Percentiles rank a stretch among this genome's conserved stretches.
Conservation (phyloP, 257 asterid species). For the Galeopsis tetrahit region DNA sequence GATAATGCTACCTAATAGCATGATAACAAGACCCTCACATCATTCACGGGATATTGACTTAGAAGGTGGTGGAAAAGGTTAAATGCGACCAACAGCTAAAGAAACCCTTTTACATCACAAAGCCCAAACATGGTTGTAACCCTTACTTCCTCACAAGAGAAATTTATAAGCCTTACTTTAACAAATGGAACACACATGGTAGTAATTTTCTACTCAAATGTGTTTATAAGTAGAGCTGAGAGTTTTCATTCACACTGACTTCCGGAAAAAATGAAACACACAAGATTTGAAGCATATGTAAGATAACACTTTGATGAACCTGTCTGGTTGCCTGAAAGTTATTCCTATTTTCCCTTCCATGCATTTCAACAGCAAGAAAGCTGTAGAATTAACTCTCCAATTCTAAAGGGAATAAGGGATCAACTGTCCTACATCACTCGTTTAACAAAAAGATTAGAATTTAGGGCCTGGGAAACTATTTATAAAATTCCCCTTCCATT, state of each 20-base stretch:
- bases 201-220: constrained; percentile 9
- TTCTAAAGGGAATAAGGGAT: constrained; percentile 16
- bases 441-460: not conserved
- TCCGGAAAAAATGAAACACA: not conserved
- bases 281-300: not conserved
- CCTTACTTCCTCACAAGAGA: constrained; percentile 19
- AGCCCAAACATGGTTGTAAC: constrained; percentile 9
- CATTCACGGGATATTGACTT: constrained; percentile 2
- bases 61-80: constrained; percentile 15
- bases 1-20: constrained; percentile 4
- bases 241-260: constrained; percentile 4
- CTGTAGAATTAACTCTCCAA: constrained; percentile 17
- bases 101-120: constrained; percentile 1
- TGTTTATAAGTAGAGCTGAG: not conserved
- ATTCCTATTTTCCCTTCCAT: not conserved
- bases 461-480: not conserved
- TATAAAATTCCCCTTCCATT: not conserved
- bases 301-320: not conserved
- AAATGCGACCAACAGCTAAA: constrained; percentile 14
- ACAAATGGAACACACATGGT: constrained; percentile 8
- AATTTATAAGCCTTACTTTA: constrained; percentile 18
- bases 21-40: not conserved
- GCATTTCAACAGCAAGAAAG: constrained; percentile 9
- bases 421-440: not conserved
- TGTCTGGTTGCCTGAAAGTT: not conserved